Conservation (phyloP, 2,329 filamentous ascomycete species). For the Botrytis galanthina region DNA sequence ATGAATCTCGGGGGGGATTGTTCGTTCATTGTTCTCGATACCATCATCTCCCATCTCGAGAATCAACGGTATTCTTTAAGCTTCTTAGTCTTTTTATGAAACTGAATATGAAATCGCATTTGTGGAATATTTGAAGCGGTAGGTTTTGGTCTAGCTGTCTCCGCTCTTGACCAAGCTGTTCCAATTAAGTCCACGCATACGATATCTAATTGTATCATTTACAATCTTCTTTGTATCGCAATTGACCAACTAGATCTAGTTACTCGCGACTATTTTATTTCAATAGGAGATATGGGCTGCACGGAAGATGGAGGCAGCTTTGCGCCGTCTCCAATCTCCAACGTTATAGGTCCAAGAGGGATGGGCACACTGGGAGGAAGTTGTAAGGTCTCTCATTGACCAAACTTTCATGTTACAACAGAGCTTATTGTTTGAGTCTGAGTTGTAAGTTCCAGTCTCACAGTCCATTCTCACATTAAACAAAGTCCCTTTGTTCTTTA, state of each 20-base stretch:
- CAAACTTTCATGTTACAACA: background rate
- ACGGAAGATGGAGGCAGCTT: background rate
- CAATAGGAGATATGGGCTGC: background rate
- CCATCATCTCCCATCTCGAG: accelerated
- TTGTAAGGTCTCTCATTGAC: background rate
- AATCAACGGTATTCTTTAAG: too few species aligned
- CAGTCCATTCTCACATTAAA: background rate
- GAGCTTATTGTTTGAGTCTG: background rate
- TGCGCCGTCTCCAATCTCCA: background rate
- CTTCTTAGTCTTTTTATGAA: accelerated
- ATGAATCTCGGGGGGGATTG: background rate
- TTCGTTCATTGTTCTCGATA: background rate
- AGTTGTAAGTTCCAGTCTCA: background rate
- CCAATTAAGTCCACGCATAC: background rate
- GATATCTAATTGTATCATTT: background rate
- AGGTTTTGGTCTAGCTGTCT: background rate
- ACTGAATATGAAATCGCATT: background rate
- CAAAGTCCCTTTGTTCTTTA: background rate
- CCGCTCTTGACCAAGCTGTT: too few species aligned
- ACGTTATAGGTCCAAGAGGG: background rate
- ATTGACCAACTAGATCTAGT: accelerated
- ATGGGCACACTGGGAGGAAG: background rate
- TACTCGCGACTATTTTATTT: background rate
- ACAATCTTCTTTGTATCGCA: accelerated
- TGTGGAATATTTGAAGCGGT: background rate